phyloP scores from a whole-genome alignment of 2,329 filamentous ascomycete species.

The Phoma sp. region DNA sequence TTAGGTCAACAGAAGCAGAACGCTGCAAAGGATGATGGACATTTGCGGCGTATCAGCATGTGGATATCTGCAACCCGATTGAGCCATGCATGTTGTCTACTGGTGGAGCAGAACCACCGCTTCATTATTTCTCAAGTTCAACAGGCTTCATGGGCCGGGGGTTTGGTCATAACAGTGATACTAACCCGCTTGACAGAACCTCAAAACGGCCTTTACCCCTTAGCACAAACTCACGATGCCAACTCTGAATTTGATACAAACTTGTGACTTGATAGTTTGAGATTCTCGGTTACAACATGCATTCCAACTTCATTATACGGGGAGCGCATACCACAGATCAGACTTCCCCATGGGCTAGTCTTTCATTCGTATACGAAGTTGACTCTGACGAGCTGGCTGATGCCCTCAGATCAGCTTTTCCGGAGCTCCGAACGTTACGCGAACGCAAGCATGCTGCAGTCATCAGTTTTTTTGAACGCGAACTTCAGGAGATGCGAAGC shows the following conservation, averaged over 20 bases:
- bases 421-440: constrained; percentile 26
- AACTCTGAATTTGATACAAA: not conserved
- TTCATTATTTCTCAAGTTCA: too few relatives aligned
- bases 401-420: constrained; percentile 28
- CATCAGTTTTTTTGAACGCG: constrained; percentile 34
- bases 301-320: constrained; percentile 24
- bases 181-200: too few relatives aligned
- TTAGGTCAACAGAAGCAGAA: not conserved
- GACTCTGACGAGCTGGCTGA: constrained; percentile 37
- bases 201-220: too few relatives aligned
- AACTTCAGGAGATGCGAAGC: constrained; percentile 29
- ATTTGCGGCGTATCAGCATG: too few relatives aligned
- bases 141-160: too few relatives aligned
- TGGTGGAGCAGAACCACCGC: too few relatives aligned
- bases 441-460: constrained; percentile 39
- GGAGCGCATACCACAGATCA: constrained; percentile 28
- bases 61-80: too few relatives aligned
- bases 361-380: constrained; percentile 30
- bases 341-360: constrained; percentile 35
- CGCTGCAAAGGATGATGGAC: not conserved
- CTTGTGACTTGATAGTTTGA: not conserved
- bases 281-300: constrained; percentile 1
- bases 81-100: too few relatives aligned
- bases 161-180: too few relatives aligned
- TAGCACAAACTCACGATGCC: too few relatives aligned